Conservation (phyloP, 73 alveolate genomes). For the Stentor coeruleus region DNA sequence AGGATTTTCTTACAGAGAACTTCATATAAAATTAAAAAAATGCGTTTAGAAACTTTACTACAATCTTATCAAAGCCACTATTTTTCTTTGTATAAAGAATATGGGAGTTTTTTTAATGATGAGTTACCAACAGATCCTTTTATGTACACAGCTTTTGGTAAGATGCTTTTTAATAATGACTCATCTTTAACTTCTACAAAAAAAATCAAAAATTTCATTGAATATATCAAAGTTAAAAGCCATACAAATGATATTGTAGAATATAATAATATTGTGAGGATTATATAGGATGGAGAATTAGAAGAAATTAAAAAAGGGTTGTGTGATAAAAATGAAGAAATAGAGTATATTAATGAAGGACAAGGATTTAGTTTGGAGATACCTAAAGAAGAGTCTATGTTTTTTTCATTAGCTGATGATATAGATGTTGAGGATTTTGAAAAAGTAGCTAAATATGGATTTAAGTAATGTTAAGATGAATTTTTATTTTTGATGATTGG, state of each 20-base stretch:
- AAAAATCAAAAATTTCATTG: background rate
- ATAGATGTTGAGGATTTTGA: background rate
- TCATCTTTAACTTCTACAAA: background rate
- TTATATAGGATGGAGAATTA: background rate
- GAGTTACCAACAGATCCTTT: background rate
- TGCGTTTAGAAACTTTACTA: background rate
- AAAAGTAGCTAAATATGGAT: too few relatives aligned
- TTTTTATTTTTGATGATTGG: too few relatives aligned
- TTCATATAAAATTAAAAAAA: background rate
- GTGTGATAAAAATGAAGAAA: background rate
- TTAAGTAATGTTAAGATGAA: too few relatives aligned
- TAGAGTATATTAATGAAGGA: background rate
- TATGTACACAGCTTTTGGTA: slow-evolving; percentile 17
- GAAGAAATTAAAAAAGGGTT: background rate
- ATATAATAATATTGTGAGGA: background rate
- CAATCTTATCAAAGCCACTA: background rate
- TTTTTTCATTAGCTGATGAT: slow-evolving; percentile 2
- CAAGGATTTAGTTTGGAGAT: background rate
- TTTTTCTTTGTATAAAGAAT: background rate
- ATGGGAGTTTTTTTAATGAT: background rate
- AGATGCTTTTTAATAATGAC: slow-evolving; percentile 25
- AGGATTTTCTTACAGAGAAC: background rate
- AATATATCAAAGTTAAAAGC: background rate
- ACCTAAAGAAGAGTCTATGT: background rate
- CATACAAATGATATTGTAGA: background rate